Conservation (phyloP, 306 rosid genomes). For the Vachellia pachyceras region DNA sequence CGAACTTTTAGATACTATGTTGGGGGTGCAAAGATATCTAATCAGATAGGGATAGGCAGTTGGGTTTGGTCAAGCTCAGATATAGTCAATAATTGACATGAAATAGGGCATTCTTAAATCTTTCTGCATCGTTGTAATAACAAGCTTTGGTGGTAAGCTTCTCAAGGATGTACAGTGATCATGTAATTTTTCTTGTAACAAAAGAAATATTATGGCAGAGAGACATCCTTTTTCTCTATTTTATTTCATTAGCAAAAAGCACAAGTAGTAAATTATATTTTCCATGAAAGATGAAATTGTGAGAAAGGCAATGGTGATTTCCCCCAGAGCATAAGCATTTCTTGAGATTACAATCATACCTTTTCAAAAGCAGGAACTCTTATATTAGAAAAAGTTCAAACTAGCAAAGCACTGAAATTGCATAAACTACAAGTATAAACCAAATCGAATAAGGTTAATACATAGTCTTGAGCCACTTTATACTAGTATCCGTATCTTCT, state of each 20-base stretch:
- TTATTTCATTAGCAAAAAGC: background rate
- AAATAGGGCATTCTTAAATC: background rate
- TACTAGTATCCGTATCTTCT: background rate
- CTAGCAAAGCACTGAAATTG: conserved; percentile 7
- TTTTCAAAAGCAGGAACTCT: conserved; percentile 1
- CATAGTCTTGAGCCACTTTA: background rate
- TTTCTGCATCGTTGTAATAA: background rate
- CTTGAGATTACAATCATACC: conserved; percentile 4
- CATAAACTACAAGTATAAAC: background rate
- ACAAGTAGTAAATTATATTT: background rate
- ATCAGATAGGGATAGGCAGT: background rate
- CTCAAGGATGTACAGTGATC: background rate
- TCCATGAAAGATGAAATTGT: background rate
- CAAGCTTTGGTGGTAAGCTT: background rate
- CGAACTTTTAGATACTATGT: background rate
- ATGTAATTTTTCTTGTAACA: background rate
- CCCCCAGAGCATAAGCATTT: conserved; percentile 1
- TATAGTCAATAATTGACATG: background rate
- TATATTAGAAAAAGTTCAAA: conserved; percentile 1
- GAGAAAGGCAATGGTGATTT: conserved; percentile 26
- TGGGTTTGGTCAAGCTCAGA: background rate
- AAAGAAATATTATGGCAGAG: background rate
- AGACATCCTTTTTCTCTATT: background rate
- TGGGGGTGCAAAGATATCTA: background rate
- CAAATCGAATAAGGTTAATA: background rate